A percentile compares a stretch with the other conserved stretches of the same genome.
Evolutionary conservation across 306 rosid species (phyloP).

Genomic region (Cyclanthera cordifolia): DNA sequence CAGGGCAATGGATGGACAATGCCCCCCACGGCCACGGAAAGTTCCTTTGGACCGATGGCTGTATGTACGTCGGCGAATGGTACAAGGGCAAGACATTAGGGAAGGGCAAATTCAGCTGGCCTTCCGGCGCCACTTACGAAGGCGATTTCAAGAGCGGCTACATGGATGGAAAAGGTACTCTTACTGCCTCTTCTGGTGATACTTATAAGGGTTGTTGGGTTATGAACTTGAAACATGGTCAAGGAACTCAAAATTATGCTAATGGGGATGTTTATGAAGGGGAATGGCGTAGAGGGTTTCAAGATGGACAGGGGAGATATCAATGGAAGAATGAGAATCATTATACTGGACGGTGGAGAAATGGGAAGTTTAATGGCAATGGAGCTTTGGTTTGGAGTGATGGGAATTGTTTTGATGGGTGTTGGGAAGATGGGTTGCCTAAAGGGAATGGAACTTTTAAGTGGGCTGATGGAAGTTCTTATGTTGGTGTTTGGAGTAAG

Average conservation of each 20-base stretch:
- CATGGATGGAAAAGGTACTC: conserved; percentile 74
- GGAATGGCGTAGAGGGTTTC: conserved; percentile 73
- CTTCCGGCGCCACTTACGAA: conserved; percentile 80
- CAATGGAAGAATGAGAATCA: conserved; percentile 73
- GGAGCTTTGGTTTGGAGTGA: conserved; percentile 65
- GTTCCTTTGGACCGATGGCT: conserved; percentile 82
- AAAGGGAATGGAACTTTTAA: conserved; percentile 71
- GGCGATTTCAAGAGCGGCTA: conserved; percentile 61
- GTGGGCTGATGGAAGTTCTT: conserved; percentile 57
- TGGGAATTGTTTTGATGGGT: conserved; percentile 71
- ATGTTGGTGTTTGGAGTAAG: conserved; percentile 66
- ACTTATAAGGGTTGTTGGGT: conserved; percentile 72
- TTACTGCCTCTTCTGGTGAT: conserved; percentile 53
- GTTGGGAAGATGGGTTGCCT: conserved; percentile 73
- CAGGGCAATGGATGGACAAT: conserved; percentile 51
- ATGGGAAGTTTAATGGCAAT: conserved; percentile 53
- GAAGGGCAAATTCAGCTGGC: conserved; percentile 83
- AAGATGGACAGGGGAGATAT: conserved; percentile 71
- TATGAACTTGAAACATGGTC: conserved; percentile 65
- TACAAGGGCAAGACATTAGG: conserved; percentile 47
- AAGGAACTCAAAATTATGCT: conserved; percentile 50
- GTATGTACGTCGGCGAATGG: conserved; percentile 91
- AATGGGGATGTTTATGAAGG: conserved; percentile 88
- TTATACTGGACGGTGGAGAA: conserved; percentile 66
- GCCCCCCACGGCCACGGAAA: conserved; percentile 73